phyloP scores from a whole-genome alignment of 1,284 basidiomycete species.

The Apiotrichum sp. region DNA sequence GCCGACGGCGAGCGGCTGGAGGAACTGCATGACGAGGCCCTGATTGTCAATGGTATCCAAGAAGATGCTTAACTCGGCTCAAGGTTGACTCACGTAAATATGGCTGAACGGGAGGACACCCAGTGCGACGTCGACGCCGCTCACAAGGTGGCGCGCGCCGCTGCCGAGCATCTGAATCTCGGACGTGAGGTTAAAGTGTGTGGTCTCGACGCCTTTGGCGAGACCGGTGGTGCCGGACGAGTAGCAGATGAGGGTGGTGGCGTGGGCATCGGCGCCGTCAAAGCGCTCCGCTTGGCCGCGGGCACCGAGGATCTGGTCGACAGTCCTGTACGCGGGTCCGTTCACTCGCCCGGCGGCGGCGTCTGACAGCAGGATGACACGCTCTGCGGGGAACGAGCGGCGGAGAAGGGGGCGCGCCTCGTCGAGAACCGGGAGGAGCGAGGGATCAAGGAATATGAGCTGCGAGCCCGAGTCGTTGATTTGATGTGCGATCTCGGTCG shows the following conservation, averaged over 20 bases:
- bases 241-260: slow-evolving; percentile 54
- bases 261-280: slow-evolving; percentile 6
- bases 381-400: slow-evolving; percentile 5
- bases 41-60: no score
- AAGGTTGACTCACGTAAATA: slow-evolving; percentile 5
- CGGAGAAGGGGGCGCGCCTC: slow-evolving; percentile 24
- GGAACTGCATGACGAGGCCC: slow-evolving; percentile 47
- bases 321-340: slow-evolving; percentile 6
- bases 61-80: no score
- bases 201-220: slow-evolving; percentile 51
- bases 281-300: slow-evolving; percentile 2
- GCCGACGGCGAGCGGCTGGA: slow-evolving; percentile 58
- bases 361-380: slow-evolving; percentile 10
- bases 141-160: not conserved
- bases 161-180: slow-evolving; percentile 16
- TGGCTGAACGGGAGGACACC: slow-evolving; percentile 16
- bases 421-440: slow-evolving; percentile 47
- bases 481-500: slow-evolving; percentile 43
- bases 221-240: slow-evolving; percentile 56
- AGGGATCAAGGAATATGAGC: slow-evolving; percentile 55
- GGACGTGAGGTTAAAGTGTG: slow-evolving; percentile 58
- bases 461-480: slow-evolving; percentile 54
- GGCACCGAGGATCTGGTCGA: slow-evolving; percentile 2
- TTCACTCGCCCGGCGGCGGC: not conserved
- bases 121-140: slow-evolving; percentile 9